A percentile compares a stretch with the other conserved stretches of the same genome.
Evolutionary conservation across 495 filamentous ascomycete genomes (phyloP).

Genomic region (Neurospora sp.): DNA sequence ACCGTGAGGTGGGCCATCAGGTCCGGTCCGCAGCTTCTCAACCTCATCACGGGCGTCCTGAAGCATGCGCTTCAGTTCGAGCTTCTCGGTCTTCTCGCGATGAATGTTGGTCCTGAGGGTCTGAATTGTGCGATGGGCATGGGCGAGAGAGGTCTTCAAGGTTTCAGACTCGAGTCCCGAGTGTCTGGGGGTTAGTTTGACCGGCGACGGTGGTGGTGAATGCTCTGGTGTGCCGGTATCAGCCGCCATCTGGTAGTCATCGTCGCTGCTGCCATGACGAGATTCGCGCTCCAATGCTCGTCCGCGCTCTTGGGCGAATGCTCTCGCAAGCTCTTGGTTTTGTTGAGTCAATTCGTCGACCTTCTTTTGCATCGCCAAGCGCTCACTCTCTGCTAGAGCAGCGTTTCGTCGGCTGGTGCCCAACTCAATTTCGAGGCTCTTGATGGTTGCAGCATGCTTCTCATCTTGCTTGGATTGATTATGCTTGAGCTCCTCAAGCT

Average conservation of each 20-base stretch:
- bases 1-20: slow-evolving; percentile 45
- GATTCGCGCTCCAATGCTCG: slow-evolving; percentile 54
- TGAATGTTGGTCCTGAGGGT: slow-evolving; percentile 89
- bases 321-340: slow-evolving; percentile 81
- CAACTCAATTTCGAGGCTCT: slow-evolving; percentile 81
- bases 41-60: slow-evolving; percentile 93
- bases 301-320: slow-evolving; percentile 57
- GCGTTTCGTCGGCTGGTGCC: slow-evolving; percentile 66
- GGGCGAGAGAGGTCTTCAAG: slow-evolving; percentile 81
- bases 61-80: slow-evolving; percentile 88
- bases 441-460: slow-evolving; percentile 62
- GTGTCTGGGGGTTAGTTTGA: slow-evolving; percentile 84
- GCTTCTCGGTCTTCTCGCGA: slow-evolving; percentile 94
- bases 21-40: slow-evolving; percentile 61
- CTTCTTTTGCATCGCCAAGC: slow-evolving; percentile 61
- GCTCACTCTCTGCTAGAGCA: slow-evolving; percentile 64
- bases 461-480: slow-evolving; percentile 67
- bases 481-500: slow-evolving; percentile 80
- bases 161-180: slow-evolving; percentile 88
- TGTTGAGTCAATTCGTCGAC: slow-evolving; percentile 77
- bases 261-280: slow-evolving; percentile 44
- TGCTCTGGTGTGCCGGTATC: slow-evolving; percentile 74
- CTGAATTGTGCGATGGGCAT: slow-evolving; percentile 93
- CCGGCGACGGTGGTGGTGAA: slow-evolving; percentile 80
- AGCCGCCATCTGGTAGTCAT: slow-evolving; percentile 52